Evolutionary conservation across 108 stramenopile species (phyloP).

Genomic region (Skeletonema menzelii): DNA sequence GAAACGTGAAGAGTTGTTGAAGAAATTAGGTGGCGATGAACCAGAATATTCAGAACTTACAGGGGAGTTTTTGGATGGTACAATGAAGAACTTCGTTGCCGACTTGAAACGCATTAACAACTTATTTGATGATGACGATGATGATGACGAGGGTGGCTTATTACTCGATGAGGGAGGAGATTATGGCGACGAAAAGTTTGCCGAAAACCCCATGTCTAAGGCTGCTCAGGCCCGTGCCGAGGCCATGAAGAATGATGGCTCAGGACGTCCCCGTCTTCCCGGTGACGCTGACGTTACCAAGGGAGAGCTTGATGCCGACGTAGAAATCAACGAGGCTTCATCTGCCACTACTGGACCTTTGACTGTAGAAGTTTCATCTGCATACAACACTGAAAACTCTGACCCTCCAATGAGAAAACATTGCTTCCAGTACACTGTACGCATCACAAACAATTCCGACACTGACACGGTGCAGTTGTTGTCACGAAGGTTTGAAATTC

Average conservation of each 20-base stretch:
- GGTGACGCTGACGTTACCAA: constrained; percentile 78
- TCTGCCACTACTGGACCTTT: constrained; percentile 67
- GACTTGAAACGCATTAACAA: constrained; percentile 21
- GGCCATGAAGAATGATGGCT: constrained; percentile 52
- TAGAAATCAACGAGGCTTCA: constrained; percentile 55
- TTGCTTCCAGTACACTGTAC: constrained; percentile 91
- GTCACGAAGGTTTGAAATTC: constrained; percentile 90
- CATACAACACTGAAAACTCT: constrained; percentile 89
- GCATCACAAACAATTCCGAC: constrained; percentile 88
- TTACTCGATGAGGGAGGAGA: constrained; percentile 19
- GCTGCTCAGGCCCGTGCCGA: constrained; percentile 69
- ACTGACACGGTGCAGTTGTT: constrained; percentile 88
- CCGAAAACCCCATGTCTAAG: constrained; percentile 47
- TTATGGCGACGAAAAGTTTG: constrained; percentile 16
- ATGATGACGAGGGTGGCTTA: constrained; percentile 18
- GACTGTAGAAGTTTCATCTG: constrained; percentile 80
- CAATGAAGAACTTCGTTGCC: constrained; percentile 23
- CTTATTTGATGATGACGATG: constrained; percentile 29
- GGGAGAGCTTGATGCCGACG: constrained; percentile 58
- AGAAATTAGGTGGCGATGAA: constrained; percentile 12
- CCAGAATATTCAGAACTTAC: constrained; percentile 7
- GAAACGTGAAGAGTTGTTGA: constrained; percentile 66
- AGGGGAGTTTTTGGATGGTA: constrained; percentile 17
- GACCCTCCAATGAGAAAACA: constrained; percentile 93
- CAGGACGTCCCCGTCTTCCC: constrained; percentile 73